A percentile compares a stretch with the other conserved stretches of the same genome.
Evolutionary conservation across 148 eudicot species (phyloP).

Genomic region (Polygonum maritimum): DNA sequence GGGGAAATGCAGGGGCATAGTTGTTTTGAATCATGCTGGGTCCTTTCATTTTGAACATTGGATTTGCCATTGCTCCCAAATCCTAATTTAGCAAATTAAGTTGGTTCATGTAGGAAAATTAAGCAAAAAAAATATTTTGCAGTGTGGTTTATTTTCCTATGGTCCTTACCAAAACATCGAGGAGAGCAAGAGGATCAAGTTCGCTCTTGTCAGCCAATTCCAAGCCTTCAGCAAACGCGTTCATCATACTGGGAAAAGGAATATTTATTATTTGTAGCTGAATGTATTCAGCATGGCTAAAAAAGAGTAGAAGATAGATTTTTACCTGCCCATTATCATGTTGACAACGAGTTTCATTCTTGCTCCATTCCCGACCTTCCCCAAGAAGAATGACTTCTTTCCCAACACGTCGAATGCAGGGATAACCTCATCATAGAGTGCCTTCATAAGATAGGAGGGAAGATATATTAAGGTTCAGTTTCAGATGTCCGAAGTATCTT

Average conservation of each 20-base stretch:
- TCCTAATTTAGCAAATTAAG: conserved; percentile 33
- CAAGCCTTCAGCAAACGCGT: conserved; percentile 94
- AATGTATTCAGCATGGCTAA: background rate
- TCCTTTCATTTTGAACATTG: conserved; percentile 97
- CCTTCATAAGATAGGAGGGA: conserved; percentile 27
- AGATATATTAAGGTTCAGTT: background rate
- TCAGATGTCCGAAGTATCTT: background rate
- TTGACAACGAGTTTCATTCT: conserved; percentile 99
- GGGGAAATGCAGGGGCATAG: conserved; percentile 87
- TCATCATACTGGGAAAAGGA: conserved; percentile 71
- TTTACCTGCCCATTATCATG: conserved; percentile 97
- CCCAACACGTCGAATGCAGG: conserved; percentile 94
- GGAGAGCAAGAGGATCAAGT: conserved; percentile 62
- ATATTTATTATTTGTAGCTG: background rate
- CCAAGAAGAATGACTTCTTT: conserved; percentile 88
- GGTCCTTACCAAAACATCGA: conserved; percentile 74
- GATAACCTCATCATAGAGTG: conserved; percentile 66
- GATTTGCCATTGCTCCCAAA: conserved; percentile 88
- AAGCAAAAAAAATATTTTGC: background rate
- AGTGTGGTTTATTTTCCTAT: background rate
- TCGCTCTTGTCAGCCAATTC: conserved; percentile 86
- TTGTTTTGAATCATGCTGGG: conserved; percentile 70
- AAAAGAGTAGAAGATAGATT: background rate
- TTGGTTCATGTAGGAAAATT: background rate
- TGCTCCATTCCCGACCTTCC: conserved; percentile 94